phyloP scores from a whole-genome alignment of 768 basidiomycete genomes.

The Crepidotus variabilis region DNA sequence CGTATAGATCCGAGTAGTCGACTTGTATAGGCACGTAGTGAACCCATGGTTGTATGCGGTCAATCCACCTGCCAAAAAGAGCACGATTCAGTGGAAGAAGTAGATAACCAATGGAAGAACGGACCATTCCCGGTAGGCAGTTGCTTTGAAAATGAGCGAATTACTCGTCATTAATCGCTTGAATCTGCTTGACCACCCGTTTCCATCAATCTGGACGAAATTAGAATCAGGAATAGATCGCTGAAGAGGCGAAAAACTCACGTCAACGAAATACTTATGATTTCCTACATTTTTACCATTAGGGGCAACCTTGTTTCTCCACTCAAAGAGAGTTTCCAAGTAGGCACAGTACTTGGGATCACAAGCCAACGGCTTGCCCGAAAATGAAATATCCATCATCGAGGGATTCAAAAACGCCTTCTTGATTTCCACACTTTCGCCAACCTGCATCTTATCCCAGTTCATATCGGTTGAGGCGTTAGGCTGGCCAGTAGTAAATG shows the following conservation, averaged over 20 bases:
- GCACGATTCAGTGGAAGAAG: neutral
- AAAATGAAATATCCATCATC: conserved; percentile 54
- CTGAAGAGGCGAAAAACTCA: conserved; percentile 21
- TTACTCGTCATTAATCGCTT: conserved; percentile 56
- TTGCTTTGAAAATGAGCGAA: conserved; percentile 60
- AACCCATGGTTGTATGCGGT: conserved; percentile 60
- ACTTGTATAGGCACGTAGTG: conserved; percentile 66
- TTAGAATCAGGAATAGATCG: neutral
- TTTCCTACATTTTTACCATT: conserved; percentile 36
- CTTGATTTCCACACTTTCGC: conserved; percentile 26
- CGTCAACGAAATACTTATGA: conserved; percentile 59
- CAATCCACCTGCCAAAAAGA: conserved; percentile 36
- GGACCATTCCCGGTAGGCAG: conserved; percentile 68
- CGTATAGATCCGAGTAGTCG: conserved; percentile 60
- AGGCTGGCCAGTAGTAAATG: conserved; percentile 1
- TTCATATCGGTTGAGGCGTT: neutral
- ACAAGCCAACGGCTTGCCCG: conserved; percentile 39
- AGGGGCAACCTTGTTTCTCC: conserved; percentile 31
- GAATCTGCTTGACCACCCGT: conserved; percentile 64
- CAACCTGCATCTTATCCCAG: conserved; percentile 18
- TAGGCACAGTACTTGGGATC: conserved; percentile 35
- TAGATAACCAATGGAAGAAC: neutral
- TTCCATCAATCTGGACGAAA: conserved; percentile 43
- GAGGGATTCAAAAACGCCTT: conserved; percentile 39
- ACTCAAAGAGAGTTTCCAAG: conserved; percentile 44